Base-by-base conservation (phyloP, 2,329 filamentous ascomycete species). In the Lasiodiplodia hormozganensis region DNA sequence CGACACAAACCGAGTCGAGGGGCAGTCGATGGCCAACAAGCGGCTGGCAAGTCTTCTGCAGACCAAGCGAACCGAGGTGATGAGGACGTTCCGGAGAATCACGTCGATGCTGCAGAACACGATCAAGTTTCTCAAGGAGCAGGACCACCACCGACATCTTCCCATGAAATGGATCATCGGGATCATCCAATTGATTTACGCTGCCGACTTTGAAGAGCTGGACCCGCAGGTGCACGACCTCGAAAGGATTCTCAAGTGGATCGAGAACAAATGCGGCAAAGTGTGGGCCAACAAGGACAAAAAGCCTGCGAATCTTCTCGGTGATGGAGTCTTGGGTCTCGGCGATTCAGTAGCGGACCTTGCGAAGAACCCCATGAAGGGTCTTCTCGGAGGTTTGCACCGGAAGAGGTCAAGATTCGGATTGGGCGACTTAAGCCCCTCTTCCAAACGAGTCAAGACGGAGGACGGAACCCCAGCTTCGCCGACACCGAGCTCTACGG, bases 241-340 rank as follows among this genome's bases (percentile, higher is more conserved):
- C 10, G 54, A 57, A 16, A 57, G n/a, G 4, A 57, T 57, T n/a
- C 54, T 57, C 11, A 31, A 28, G 25, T 57, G 54, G 54, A 25
- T 57, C 34, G n/a, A 34, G 25, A 57, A 57, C 54, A 57, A 57
- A 12, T 57, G 54, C 54, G 18, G n/a, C 34, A 23, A 6, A 16
- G 54, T n/a, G 1, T 34, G 25, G 25, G 54, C 34, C 18, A 57
- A 18, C 54, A 57, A 40, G 28, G 53, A 21, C 51, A 28, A n/a
- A 14, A 57, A 57, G 34, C 12, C 18, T 3, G 16, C 53, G 18
- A 7, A 23, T 8, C 21, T 52, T 8, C 21, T n/a, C 31, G 54
- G 34, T n/a, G 14, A 57, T 4, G 14, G 54, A 3, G 11, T 21
- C 8, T 4, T 40, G n/a, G 34, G 54, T 1, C 53, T 57, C 1